Conservation (phyloP, 192 early-diverging fungal genomes). For the Backusella sp. region DNA sequence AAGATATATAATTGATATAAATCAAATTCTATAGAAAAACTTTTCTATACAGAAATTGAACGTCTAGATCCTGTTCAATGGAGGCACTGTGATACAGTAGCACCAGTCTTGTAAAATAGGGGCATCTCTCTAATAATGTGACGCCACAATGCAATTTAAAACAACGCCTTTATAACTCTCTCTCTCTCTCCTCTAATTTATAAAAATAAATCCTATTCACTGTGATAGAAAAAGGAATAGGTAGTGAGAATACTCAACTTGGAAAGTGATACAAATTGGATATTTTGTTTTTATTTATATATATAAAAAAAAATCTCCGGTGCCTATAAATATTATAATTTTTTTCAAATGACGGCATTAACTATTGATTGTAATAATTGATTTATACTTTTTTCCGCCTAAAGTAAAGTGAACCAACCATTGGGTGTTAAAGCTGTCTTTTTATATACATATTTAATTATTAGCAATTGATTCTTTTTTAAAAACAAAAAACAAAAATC, state of each 20-base stretch:
- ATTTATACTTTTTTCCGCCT: neutral
- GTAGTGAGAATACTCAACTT: neutral
- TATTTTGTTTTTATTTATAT: neutral
- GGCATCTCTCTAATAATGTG: neutral
- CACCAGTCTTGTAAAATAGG: neutral
- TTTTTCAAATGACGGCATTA: neutral
- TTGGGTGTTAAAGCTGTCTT: neutral
- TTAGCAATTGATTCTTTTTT: neutral
- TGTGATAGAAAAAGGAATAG: neutral
- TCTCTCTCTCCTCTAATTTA: neutral
- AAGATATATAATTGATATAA: neutral
- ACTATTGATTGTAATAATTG: neutral
- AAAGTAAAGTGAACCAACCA: neutral
- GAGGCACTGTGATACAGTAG: neutral
- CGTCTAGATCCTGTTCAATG: neutral
- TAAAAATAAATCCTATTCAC: neutral
- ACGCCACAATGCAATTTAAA: neutral
- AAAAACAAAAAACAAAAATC: neutral
- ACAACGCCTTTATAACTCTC: neutral
- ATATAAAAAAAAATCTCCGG: neutral
- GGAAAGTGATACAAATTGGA: constrained; percentile 1
- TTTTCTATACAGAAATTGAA: neutral
- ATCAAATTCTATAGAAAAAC: neutral
- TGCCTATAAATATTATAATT: neutral
- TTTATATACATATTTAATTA: neutral